phyloP scores from a whole-genome alignment of 2,329 filamentous ascomycete species.

The Epichloe festucae region DNA sequence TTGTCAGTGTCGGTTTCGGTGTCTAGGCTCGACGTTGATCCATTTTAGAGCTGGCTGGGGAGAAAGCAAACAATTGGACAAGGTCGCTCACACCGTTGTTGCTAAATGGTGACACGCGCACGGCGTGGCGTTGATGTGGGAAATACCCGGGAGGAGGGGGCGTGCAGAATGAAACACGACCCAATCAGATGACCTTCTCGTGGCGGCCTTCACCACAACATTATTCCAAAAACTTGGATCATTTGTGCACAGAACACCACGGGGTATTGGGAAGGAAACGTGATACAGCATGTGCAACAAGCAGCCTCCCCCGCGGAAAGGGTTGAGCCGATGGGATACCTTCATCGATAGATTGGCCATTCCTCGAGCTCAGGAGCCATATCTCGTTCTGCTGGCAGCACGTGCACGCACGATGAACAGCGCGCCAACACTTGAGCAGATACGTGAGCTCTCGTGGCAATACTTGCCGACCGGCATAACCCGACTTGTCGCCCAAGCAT shows the following conservation, averaged over 20 bases:
- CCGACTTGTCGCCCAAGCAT: background rate
- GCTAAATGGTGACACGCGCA: slow-evolving; percentile 3
- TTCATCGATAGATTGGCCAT: background rate
- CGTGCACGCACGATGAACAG: background rate
- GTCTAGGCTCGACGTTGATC: background rate
- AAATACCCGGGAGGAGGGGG: background rate
- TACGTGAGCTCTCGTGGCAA: background rate
- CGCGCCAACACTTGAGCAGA: background rate
- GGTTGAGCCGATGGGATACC: background rate
- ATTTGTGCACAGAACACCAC: background rate
- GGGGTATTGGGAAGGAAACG: background rate
- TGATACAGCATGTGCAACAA: background rate
- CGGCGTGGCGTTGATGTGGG: slow-evolving; percentile 5
- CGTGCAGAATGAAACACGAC: background rate
- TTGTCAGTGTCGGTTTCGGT: background rate
- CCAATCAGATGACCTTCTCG: background rate
- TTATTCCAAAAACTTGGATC: background rate
- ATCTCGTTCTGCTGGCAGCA: background rate
- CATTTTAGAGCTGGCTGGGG: background rate
- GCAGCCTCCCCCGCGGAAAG: background rate
- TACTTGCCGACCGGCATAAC: background rate
- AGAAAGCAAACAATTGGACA: slow-evolving; percentile 6
- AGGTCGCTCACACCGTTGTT: slow-evolving; percentile 2
- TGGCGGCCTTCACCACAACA: background rate
- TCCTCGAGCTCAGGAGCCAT: background rate